Base-by-base conservation (phyloP, 495 filamentous ascomycete species). In the Pyronema omphalodes region DNA sequence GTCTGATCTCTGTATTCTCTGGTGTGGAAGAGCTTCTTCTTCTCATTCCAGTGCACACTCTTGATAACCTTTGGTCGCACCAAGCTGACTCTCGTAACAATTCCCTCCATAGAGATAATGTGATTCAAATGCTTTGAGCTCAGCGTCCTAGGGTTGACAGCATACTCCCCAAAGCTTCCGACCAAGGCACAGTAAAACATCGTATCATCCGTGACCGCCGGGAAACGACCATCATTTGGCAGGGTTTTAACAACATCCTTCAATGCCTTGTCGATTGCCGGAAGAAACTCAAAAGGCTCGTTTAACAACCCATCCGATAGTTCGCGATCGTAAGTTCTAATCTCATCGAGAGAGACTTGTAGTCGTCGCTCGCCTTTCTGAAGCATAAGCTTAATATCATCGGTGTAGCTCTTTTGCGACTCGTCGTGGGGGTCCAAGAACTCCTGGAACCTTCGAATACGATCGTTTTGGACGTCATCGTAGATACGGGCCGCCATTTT, bases 61-160 rank as follows among this genome's bases (percentile, higher is more conserved):
- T 94, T 93, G 19, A 94, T 84, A 11, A 99, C 79, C 68, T 99
- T 99, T 29, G 91, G 91, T 49, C 91, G 78, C 44, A 99, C 93
- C 43, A 99, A 73, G 11, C 87, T 94, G 66, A 86, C 93, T 70
- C 89, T 84, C 17, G 91, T 96, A 40, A 64, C 91, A 67, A 99
- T 99, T 36, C 91, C 91, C 68, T 99, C 91, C 57, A 99, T 77
- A 2, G 88, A 94, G 14, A 99, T 82, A 84, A 95, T 94, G 58
- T 80, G 85, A 67, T 96, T 96, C 52, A 99, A 74, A 63, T 89
- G 86, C 35, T 74, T 73, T 1, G 88, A 94, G 41, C 85, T 83
- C 15, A 99, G 68, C 5, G 91, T 96, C 61, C 91, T 78, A 47
- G 91, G 91, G 65, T 95, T 99, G 76, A 87, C 93, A 41, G 88